A percentile compares a stretch with the other conserved stretches of the same genome.
Conservation (phyloP, 1,284 basidiomycete species). For the Melampsora abietis-canadensis region DNA sequence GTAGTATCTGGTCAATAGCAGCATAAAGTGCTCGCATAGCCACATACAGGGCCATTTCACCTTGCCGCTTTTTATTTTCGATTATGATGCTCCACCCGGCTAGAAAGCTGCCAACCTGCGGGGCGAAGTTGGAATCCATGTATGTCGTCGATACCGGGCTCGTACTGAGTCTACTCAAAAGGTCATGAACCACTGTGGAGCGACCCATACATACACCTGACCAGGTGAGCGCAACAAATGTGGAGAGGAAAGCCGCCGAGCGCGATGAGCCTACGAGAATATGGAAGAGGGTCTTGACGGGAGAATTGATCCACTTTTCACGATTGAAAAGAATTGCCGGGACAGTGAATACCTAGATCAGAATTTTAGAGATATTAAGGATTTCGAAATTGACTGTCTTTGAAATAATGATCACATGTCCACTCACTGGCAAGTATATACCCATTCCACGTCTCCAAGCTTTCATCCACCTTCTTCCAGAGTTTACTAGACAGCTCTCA, state of each 20-base stretch:
- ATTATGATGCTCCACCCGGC: slow-evolving; percentile 51
- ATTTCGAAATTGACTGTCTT: too few relatives aligned
- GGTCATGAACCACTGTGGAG: background rate
- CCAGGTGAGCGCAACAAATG: slow-evolving; percentile 53
- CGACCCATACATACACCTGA: slow-evolving; percentile 46
- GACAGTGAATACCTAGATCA: slow-evolving; percentile 50
- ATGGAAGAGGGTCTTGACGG: slow-evolving; percentile 47
- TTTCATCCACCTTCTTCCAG: slow-evolving; percentile 50
- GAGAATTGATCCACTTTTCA: slow-evolving; percentile 46
- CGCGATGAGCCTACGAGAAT: slow-evolving; percentile 52
- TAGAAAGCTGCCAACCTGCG: slow-evolving; percentile 46
- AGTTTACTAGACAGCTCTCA: slow-evolving; percentile 52
- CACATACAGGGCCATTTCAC: slow-evolving; percentile 55
- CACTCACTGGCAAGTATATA: slow-evolving; percentile 54
- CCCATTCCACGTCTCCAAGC: slow-evolving; percentile 52
- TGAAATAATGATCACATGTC: background rate
- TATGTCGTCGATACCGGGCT: slow-evolving; percentile 50
- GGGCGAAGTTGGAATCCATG: slow-evolving; percentile 45
- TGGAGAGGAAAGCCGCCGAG: slow-evolving; percentile 54
- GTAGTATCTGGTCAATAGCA: slow-evolving; percentile 46
- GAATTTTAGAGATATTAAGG: background rate
- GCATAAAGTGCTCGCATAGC: slow-evolving; percentile 53
- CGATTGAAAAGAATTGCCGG: slow-evolving; percentile 53
- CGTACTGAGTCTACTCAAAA: slow-evolving; percentile 14
- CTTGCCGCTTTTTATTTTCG: slow-evolving; percentile 53